Conservation (phyloP, 2,329 filamentous ascomycete species). For the Calonectria honghensis region DNA sequence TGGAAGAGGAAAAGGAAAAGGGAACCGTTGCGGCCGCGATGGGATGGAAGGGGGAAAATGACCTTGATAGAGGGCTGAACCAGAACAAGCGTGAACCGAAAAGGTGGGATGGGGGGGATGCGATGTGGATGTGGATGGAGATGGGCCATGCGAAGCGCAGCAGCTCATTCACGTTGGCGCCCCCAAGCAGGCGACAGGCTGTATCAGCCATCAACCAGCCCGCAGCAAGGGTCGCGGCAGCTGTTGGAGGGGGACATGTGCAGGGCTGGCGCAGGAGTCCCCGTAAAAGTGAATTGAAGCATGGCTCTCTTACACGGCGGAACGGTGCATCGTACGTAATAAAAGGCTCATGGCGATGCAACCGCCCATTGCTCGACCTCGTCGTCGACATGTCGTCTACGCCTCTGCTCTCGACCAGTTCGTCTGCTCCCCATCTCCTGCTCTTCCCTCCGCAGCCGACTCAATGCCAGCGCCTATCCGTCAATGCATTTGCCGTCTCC, state of each 20-base stretch:
- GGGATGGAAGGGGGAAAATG: slow-evolving; percentile 6
- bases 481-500: slow-evolving; percentile 16
- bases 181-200: slow-evolving; percentile 24
- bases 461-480: slow-evolving; percentile 11
- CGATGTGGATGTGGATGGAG: not conserved
- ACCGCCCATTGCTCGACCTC: slow-evolving; percentile 10
- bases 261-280: slow-evolving; percentile 20
- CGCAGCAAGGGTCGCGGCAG: slow-evolving; percentile 20
- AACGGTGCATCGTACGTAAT: not conserved
- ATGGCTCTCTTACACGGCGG: slow-evolving; percentile 21
- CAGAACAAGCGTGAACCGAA: slow-evolving; percentile 25
- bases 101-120: slow-evolving; percentile 9
- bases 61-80: not conserved
- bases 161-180: slow-evolving; percentile 22
- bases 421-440: not conserved
- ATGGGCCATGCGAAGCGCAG: not conserved
- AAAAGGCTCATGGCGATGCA: not conserved
- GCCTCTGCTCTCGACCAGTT: not conserved
- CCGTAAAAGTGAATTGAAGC: slow-evolving; percentile 12
- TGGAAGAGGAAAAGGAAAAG: not conserved
- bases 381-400: not conserved
- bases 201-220: slow-evolving; percentile 3
- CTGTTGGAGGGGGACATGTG: slow-evolving; percentile 17
- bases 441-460: not conserved
- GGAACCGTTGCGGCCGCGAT: not conserved